Conservation (phyloP, 1,284 basidiomycete species). For the Rhodotorula sp. region DNA sequence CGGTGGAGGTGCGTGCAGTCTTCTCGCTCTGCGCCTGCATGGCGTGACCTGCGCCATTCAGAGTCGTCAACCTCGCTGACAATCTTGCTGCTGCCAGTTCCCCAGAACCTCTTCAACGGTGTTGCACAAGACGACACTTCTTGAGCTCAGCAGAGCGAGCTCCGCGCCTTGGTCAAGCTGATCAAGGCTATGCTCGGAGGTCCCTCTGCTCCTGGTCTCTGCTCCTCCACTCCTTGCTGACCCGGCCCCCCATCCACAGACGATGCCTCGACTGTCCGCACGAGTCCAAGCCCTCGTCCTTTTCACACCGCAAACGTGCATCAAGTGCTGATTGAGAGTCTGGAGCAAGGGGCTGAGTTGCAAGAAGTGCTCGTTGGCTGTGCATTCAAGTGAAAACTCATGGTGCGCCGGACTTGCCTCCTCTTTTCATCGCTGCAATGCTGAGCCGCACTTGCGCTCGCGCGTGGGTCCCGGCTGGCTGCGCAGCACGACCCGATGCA, state of each 20-base stretch:
- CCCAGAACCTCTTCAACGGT: conserved; percentile 67
- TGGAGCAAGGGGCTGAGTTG: conserved; percentile 86
- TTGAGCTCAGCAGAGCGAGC: conserved; percentile 60
- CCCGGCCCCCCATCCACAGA: conserved; percentile 51
- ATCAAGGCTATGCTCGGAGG: conserved; percentile 62
- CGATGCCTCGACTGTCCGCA: conserved; percentile 67
- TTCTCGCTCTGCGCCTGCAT: background rate
- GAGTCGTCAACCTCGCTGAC: conserved; percentile 17
- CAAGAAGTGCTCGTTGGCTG: conserved; percentile 72
- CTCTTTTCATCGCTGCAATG: conserved; percentile 18
- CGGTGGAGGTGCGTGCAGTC: conserved; percentile 63
- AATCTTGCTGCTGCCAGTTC: too few species aligned
- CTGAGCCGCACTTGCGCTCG: too few species aligned
- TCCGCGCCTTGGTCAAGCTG: conserved; percentile 64
- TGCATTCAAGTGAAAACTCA: conserved; percentile 80
- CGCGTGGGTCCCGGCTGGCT: conserved; percentile 71
- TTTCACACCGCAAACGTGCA: conserved; percentile 77
- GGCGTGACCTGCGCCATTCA: too few species aligned
- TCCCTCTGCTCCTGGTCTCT: conserved; percentile 1
- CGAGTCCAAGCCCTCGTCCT: conserved; percentile 75
- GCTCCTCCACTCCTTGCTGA: conserved; percentile 4
- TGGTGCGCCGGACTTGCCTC: conserved; percentile 56
- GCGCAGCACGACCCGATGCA: conserved; percentile 49
- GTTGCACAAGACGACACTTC: conserved; percentile 63
- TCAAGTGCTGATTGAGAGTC: conserved; percentile 75